Conservation (phyloP, 495 filamentous ascomycete species). For the Daldinia grandis region DNA sequence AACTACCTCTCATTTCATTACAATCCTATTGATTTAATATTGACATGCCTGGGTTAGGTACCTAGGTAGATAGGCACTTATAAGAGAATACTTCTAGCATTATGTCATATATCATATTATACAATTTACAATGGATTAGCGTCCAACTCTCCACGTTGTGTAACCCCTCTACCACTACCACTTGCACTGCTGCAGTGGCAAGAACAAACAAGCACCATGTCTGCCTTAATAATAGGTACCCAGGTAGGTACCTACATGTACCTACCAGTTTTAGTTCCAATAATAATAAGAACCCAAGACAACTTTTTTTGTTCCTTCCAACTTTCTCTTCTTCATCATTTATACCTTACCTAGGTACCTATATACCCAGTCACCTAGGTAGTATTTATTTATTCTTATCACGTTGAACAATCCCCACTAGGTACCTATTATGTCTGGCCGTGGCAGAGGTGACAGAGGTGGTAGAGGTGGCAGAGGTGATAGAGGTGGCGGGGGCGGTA, state of each 20-base stretch:
- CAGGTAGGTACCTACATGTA: too few relatives aligned
- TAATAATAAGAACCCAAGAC: not conserved
- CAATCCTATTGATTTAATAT: not conserved
- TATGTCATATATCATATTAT: conserved; percentile 4
- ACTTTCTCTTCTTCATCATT: not conserved
- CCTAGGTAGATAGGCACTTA: not conserved
- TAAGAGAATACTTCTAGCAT: not conserved
- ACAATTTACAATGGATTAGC: not conserved
- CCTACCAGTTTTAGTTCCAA: too few relatives aligned
- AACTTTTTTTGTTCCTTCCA: not conserved
- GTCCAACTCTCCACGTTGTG: not conserved
- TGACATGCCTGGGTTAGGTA: not conserved
- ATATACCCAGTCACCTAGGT: too few relatives aligned
- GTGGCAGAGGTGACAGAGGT: not conserved
- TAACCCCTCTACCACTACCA: not conserved
- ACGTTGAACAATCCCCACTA: not conserved
- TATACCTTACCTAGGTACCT: not conserved
- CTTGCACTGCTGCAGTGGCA: not conserved
- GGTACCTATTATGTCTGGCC: conserved; percentile 2
- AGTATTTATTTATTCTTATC: too few relatives aligned
- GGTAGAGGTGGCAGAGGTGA: not conserved
- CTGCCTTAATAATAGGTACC: conserved; percentile 2
- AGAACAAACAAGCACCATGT: not conserved
- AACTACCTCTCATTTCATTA: not conserved
- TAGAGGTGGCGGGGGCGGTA: not conserved